These are phyloP conservation scores for Lactarius vividus DNA, from an alignment of 768 basidiomycete genomes.

Conservation along the genomic window DNA sequence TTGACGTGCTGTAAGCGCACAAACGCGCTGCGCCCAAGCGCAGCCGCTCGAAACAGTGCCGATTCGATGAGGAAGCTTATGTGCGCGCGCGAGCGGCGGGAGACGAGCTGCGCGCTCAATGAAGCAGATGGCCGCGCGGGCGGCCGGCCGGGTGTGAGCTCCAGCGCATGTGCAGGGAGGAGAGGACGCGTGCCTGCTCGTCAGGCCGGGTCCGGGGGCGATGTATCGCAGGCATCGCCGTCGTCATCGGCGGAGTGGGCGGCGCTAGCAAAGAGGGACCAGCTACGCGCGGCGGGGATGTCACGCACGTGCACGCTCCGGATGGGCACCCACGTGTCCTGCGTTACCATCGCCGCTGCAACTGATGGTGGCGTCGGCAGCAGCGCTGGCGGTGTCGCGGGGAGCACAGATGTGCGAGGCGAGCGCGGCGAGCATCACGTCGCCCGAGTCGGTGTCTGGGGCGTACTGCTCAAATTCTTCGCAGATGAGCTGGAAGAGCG, in stretches of 20 bases:
- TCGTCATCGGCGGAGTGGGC: neutral
- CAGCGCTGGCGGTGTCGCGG: neutral
- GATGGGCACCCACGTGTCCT: conserved; percentile 14
- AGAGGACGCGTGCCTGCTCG: conserved; percentile 20
- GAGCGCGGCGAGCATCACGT: conserved; percentile 23
- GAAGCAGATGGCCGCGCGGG: conserved; percentile 10
- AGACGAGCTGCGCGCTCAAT: conserved; percentile 19
- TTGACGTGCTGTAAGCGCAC: conserved; percentile 4
- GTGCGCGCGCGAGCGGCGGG: conserved; percentile 15
- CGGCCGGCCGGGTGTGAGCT: conserved; percentile 10
- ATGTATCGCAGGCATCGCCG: neutral
- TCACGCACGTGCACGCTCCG: conserved; percentile 21
- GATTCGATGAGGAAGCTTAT: conserved; percentile 18
- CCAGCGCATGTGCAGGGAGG: conserved; percentile 23
- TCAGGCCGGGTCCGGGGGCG: conserved; percentile 18
- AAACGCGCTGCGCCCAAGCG: conserved; percentile 14
- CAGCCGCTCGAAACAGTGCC: conserved; percentile 9
- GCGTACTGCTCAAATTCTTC: conserved; percentile 20
- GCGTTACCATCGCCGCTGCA: neutral
- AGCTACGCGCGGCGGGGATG: conserved; percentile 18
- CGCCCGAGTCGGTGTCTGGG: conserved; percentile 15
- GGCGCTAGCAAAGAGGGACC: conserved; percentile 23
- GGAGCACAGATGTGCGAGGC: conserved; percentile 19
- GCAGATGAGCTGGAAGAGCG: conserved; percentile 24
- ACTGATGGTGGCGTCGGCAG: neutral